Conservation (phyloP, 2,329 filamentous ascomycete species). For the Exophiala mesophila region DNA sequence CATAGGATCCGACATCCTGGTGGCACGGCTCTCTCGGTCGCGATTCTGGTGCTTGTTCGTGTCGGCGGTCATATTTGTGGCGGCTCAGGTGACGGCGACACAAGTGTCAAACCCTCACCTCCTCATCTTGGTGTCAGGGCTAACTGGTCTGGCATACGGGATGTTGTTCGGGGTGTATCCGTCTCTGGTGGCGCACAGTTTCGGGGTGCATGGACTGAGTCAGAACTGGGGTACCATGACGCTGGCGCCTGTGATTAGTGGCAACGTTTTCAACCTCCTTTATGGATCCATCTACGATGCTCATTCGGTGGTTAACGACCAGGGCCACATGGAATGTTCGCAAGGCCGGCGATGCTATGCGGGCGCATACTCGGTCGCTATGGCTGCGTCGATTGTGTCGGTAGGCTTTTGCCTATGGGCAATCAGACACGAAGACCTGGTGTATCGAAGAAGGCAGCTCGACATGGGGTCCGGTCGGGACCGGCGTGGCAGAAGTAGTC, state of each 20-base stretch:
- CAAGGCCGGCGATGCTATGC: conserved; percentile 78
- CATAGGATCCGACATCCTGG: conserved; percentile 84
- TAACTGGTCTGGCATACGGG: conserved; percentile 86
- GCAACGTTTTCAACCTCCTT: conserved; percentile 87
- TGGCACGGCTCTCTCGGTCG: conserved; percentile 72
- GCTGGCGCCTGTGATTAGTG: conserved; percentile 76
- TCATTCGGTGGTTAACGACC: conserved; percentile 62
- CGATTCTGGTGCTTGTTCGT: conserved; percentile 87
- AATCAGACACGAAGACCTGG: conserved; percentile 37
- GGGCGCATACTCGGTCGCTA: conserved; percentile 72
- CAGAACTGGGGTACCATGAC: conserved; percentile 98
- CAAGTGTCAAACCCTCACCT: conserved; percentile 70
- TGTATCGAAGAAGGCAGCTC: conserved; percentile 20
- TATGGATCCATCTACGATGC: conserved; percentile 81
- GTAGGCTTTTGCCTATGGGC: conserved; percentile 29
- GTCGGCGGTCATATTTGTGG: conserved; percentile 70
- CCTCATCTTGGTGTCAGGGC: conserved; percentile 70
- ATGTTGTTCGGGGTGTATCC: conserved; percentile 93
- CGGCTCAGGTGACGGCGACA: conserved; percentile 73
- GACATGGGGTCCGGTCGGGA: conserved; percentile 4
- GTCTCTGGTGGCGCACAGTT: conserved; percentile 81
- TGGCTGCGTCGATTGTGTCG: conserved; percentile 18
- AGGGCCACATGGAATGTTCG: conserved; percentile 68
- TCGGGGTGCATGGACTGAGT: conserved; percentile 81
- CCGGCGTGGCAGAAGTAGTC: too few relatives aligned